Percentiles rank a stretch among this genome's conserved stretches.
phyloP scores from a whole-genome alignment of 306 rosid species.

The Abrus precatorius region DNA sequence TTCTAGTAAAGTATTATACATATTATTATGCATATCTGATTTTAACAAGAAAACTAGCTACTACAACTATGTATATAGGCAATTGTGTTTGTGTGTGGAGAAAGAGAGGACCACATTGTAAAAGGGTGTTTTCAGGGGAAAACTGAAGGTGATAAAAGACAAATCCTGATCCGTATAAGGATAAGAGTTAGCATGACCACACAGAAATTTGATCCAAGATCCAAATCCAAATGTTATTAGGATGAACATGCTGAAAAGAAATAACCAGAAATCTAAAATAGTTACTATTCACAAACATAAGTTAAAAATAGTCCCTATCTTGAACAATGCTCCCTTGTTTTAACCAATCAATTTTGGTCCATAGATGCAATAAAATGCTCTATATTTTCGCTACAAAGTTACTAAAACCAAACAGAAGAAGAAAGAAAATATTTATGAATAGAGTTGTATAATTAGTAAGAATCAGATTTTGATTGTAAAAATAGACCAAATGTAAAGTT shows the following conservation, averaged over 20 bases:
- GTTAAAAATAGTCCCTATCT: constrained; percentile 12
- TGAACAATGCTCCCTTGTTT: background rate
- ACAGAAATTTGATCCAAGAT: constrained; percentile 34
- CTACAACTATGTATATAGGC: background rate
- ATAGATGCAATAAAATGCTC: constrained; percentile 30
- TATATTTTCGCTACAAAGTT: background rate
- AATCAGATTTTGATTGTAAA: constrained; percentile 26
- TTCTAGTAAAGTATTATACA: background rate
- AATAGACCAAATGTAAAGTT: constrained; percentile 37
- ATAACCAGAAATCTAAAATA: background rate
- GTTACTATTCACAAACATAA: constrained; percentile 4
- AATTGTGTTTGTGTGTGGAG: background rate
- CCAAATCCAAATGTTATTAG: constrained; percentile 29
- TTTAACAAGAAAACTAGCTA: background rate
- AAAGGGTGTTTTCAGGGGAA: background rate
- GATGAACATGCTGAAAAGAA: constrained; percentile 32
- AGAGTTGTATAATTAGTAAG: background rate
- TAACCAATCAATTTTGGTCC: constrained; percentile 17
- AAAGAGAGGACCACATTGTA: constrained; percentile 28
- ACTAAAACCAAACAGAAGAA: constrained; percentile 8
- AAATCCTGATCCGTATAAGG: constrained; percentile 39
- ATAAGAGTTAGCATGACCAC: constrained; percentile 41
- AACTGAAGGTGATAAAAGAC: constrained; percentile 44
- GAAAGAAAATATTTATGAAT: background rate
- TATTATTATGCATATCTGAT: background rate